Evolutionary conservation across 345 rosid species (phyloP).

Genomic region (Isatis tinctoria): DNA sequence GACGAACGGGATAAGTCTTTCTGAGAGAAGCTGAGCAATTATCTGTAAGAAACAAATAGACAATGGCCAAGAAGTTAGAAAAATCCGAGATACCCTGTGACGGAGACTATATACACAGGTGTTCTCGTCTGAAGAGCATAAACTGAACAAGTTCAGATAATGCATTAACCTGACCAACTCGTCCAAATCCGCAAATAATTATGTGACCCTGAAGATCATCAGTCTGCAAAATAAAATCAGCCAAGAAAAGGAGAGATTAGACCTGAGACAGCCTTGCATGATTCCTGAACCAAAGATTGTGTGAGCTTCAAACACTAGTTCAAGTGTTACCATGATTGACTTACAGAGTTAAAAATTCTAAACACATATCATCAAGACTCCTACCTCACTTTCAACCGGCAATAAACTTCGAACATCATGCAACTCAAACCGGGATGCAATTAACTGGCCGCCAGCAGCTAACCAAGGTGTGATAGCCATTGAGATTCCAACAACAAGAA

Average conservation of each 20-base stretch:
- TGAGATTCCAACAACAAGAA: constrained; percentile 95
- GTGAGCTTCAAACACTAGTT: neutral
- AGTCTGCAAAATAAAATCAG: constrained; percentile 53
- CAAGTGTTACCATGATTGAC: neutral
- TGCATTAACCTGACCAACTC: constrained; percentile 85
- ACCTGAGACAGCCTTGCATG: neutral
- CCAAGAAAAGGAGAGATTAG: constrained; percentile 12
- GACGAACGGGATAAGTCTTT: constrained; percentile 91
- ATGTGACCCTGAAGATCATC: constrained; percentile 99
- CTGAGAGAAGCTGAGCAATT: constrained; percentile 98
- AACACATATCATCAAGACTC: constrained; percentile 8
- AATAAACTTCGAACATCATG: constrained; percentile 92
- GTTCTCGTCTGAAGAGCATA: constrained; percentile 7
- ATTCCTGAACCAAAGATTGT: constrained; percentile 7
- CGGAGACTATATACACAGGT: neutral
- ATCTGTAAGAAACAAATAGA: constrained; percentile 50
- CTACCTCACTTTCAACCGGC: constrained; percentile 98
- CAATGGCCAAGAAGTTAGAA: neutral
- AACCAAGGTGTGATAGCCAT: constrained; percentile 99
- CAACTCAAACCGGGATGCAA: constrained; percentile 95
- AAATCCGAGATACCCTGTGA: constrained; percentile 1
- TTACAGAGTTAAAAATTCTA: neutral
- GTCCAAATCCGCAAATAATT: constrained; percentile 94
- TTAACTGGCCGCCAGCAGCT: constrained; percentile 97
- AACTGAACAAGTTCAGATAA: constrained; percentile 4